Percentiles rank a stretch among this genome's conserved stretches.
Conservation (phyloP, 2,329 filamentous ascomycete genomes). For the Clarireedia monteithiana region DNA sequence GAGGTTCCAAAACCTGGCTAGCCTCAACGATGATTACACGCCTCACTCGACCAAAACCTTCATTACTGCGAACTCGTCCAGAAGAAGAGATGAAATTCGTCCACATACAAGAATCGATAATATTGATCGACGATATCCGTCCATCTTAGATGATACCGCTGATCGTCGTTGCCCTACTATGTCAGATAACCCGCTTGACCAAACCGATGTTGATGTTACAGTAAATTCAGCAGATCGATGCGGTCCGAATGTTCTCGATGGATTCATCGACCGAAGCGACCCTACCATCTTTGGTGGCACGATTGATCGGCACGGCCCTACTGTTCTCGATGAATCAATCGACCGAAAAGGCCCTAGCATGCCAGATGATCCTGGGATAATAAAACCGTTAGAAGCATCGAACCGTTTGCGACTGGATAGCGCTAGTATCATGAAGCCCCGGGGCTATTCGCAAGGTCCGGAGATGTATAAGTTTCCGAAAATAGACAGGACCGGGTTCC, state of each 20-base stretch:
- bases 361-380: background rate
- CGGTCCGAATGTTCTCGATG: background rate
- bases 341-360: background rate
- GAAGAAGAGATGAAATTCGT: background rate
- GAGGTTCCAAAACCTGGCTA: background rate
- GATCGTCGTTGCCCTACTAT: background rate
- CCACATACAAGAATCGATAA: background rate
- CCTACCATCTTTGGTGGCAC: background rate
- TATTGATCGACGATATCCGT: constrained; percentile 1
- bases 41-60: background rate
- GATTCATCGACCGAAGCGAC: background rate
- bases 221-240: too few relatives aligned
- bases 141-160: background rate
- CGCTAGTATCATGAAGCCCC: too few relatives aligned
- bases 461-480: too few relatives aligned
- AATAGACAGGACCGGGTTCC: too few relatives aligned
- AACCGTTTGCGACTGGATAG: too few relatives aligned
- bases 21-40: background rate
- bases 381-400: background rate
- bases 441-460: too few relatives aligned
- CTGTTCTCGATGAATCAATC: background rate
- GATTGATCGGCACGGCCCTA: background rate
- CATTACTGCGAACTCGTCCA: background rate
- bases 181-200: background rate
- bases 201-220: background rate